Percentiles rank a stretch among this genome's conserved stretches.
phyloP scores from a whole-genome alignment of 2,329 filamentous ascomycete genomes.

The Sarocladiaceae sp. region DNA sequence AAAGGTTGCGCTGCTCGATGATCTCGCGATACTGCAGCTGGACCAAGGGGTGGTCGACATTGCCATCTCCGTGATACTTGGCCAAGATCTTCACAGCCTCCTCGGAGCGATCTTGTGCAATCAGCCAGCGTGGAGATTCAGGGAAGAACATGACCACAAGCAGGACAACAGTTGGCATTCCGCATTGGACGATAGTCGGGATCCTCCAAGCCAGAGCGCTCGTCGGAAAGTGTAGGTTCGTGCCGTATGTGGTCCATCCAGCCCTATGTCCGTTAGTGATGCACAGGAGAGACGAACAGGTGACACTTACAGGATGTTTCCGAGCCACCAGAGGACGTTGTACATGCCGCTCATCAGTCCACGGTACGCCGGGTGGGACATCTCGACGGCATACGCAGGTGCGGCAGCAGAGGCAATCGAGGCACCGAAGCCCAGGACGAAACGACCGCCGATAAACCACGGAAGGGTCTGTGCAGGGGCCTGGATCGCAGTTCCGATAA shows the following conservation, averaged over 20 bases:
- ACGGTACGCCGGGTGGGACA: conserved; percentile 58
- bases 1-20: conserved; percentile 42
- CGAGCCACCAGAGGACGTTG: conserved; percentile 13
- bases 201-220: conserved; percentile 53
- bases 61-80: conserved; percentile 57
- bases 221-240: conserved; percentile 17
- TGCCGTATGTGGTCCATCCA: conserved; percentile 46
- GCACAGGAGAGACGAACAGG: background rate
- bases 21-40: conserved; percentile 55
- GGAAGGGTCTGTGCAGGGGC: conserved; percentile 32
- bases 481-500: conserved; percentile 24
- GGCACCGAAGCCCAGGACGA: conserved; percentile 53
- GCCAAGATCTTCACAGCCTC: conserved; percentile 52
- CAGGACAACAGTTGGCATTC: conserved; percentile 52
- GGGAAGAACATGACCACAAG: conserved; percentile 59
- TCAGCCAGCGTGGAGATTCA: conserved; percentile 59
- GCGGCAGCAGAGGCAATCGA: conserved; percentile 56
- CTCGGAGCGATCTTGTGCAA: conserved; percentile 49
- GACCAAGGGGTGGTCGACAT: conserved; percentile 46
- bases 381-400: conserved; percentile 58
- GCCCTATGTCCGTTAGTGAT: conserved; percentile 20
- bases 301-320: conserved; percentile 13
- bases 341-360: conserved; percentile 32
- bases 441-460: conserved; percentile 52
- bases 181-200: conserved; percentile 50